Percentiles rank a stretch among this genome's conserved stretches.
Evolutionary conservation across 2,329 filamentous ascomycete species (phyloP).

Genomic region (Fusarium newnesense): DNA sequence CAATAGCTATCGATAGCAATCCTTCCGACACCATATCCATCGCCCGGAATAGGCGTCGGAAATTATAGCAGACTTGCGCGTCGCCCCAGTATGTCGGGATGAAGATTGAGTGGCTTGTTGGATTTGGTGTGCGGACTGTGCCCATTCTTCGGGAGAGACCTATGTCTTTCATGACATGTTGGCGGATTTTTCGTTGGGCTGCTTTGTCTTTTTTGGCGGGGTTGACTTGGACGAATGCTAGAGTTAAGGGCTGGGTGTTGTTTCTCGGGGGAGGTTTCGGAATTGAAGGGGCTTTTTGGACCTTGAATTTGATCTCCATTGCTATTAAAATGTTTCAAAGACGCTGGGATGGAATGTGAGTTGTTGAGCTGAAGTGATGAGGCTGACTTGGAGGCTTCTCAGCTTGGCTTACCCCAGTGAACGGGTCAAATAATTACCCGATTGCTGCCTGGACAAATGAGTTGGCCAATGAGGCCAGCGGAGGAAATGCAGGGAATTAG

Average conservation of each 20-base stretch:
- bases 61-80: conserved; percentile 30
- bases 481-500: background rate
- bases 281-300: background rate
- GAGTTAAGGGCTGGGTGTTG: background rate
- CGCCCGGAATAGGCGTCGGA: conserved; percentile 27
- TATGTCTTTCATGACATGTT: conserved; percentile 39
- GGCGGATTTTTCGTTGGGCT: conserved; percentile 33
- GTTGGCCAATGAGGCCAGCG: background rate
- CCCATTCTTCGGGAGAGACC: conserved; percentile 20
- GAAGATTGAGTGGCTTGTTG: background rate
- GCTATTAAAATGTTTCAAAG: too few relatives aligned
- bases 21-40: conserved; percentile 37
- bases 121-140: background rate
- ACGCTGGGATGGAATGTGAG: background rate
- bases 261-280: background rate
- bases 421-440: background rate
- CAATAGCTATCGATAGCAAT: conserved; percentile 27
- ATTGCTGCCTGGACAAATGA: background rate
- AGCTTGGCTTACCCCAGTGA: background rate
- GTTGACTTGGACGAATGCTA: conserved; percentile 31
- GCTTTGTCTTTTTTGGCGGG: conserved; percentile 21
- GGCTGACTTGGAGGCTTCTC: background rate
- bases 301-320: conserved; percentile 15
- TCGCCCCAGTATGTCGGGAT: conserved; percentile 33
- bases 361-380: background rate